Evolutionary conservation across 176 grass and related monocot genomes (phyloP), one percentile per base, ranked within the genome.

Genomic region (Miscanthus lutarioriparius): DNA sequence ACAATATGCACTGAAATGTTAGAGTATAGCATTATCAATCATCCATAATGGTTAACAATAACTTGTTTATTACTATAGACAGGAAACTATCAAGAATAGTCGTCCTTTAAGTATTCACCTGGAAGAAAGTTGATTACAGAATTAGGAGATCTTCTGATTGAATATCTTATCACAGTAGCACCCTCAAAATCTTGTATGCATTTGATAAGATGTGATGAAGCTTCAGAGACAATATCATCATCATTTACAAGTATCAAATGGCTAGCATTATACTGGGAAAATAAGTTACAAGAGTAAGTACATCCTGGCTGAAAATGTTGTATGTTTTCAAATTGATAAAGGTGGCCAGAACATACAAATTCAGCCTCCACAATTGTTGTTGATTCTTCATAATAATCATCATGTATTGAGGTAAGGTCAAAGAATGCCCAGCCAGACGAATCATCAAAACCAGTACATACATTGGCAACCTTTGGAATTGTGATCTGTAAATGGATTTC

Each of bases 371-470:
- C 88, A 75, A 97, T 49, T 59, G 95, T 88, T 78, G 35, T 83
- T 87, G 82, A 41, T 89, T 92, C 84, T 26, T 89, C 86, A 22
- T 79, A 38, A 78, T 92, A 94, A 81, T 91, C 90, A 85, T 97
- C 92, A 82, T 91, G 89, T 86, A 92, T 63, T 83, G 90, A 86
- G 76, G 85, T 92, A 80, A 94, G 85, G 79, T 92, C 92, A 74
- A 92, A 92, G 75, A 97, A 97, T 16, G 86, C 82, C 88, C 90
- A 97, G 74, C 90, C 86, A 81, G 73, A 84, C 72, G 87, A 92
- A 92, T 88, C 82, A 67, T 97, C 95, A 86, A 89, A 91, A 13
- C 86, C 84, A 44, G 67, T 90, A 79, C 88, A 97, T 69, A 97
- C 79, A 64, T 97, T 97, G 48, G 90, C 92, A 79, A 56, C 74